Conservation (phyloP, 2,329 filamentous ascomycete genomes). For the Nectriaceae sp. region DNA sequence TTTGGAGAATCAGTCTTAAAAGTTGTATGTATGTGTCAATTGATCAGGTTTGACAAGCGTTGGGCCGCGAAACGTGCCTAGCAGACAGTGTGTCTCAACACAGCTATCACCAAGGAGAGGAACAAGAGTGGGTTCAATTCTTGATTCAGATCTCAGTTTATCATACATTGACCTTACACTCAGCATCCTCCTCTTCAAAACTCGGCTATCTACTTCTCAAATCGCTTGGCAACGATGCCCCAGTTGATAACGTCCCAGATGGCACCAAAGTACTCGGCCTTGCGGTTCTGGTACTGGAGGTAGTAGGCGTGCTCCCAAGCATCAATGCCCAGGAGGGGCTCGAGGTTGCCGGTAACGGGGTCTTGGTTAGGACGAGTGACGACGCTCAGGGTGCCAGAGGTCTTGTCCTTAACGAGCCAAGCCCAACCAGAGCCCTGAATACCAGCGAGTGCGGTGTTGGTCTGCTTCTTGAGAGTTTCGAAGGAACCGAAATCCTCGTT, state of each 20-base stretch:
- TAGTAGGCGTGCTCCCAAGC: constrained; percentile 98
- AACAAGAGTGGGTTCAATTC: not conserved
- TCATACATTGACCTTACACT: not conserved
- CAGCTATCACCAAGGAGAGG: no score
- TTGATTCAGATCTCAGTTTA: not conserved
- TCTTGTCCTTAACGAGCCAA: constrained; percentile 77
- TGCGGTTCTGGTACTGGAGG: constrained; percentile 94
- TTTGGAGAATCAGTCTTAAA: no score
- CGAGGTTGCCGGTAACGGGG: constrained; percentile 79
- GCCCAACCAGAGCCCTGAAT: constrained; percentile 91
- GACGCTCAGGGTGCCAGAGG: constrained; percentile 61
- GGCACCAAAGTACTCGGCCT: constrained; percentile 91
- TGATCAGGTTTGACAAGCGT: no score
- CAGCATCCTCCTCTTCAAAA: not conserved
- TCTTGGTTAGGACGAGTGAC: constrained; percentile 85
- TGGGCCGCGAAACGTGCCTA: no score
- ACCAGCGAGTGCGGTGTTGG: constrained; percentile 68
- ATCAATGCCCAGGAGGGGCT: constrained; percentile 85
- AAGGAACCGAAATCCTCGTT: constrained; percentile 68
- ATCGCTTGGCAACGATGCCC: constrained; percentile 83
- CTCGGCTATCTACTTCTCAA: constrained; percentile 52
- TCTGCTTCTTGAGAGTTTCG: constrained; percentile 64
- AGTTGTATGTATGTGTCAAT: no score
- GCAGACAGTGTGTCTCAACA: no score
- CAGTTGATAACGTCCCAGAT: constrained; percentile 97